These are phyloP conservation scores for Kappamyces sp. DNA, from an alignment of 192 early-diverging fungal genomes.

Conservation along the genomic window DNA sequence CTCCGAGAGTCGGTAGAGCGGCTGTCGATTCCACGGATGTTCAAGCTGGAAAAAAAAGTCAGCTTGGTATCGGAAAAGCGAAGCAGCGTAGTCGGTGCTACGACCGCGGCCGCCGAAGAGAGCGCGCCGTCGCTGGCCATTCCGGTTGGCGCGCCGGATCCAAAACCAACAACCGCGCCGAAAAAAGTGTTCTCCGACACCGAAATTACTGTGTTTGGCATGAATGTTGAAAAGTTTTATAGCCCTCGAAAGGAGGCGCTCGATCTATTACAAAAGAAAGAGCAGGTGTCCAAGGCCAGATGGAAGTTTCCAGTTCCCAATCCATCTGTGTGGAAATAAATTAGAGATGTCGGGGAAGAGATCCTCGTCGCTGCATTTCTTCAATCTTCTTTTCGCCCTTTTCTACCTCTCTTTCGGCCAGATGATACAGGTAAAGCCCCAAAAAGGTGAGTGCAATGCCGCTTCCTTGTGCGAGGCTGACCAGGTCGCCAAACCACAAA, in stretches of 20 bases:
- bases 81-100: background rate
- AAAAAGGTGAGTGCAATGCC: constrained; percentile 77
- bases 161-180: background rate
- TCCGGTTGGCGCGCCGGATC: background rate
- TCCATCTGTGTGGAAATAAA: constrained; percentile 16
- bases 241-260: background rate
- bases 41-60: background rate
- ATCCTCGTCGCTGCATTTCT: background rate
- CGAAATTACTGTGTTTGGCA: background rate
- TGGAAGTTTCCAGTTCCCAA: background rate
- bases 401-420: constrained; percentile 65
- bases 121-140: background rate
- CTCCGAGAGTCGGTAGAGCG: constrained; percentile 17
- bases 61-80: constrained; percentile 6
- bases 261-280: too few species aligned
- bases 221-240: background rate
- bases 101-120: background rate
- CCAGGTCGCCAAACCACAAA: constrained; percentile 74
- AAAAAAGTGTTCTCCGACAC: background rate
- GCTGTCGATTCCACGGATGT: constrained; percentile 9
- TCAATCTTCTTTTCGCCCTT: constrained; percentile 24
- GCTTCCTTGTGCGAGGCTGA: constrained; percentile 57
- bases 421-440: constrained; percentile 80
- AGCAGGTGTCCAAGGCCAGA: too few species aligned
- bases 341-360: constrained; percentile 1